A percentile compares a stretch with the other conserved stretches of the same genome.
These are phyloP conservation scores for Guadua angustifolia DNA, from an alignment of 176 grass and related monocot species.

Conservation along the genomic window DNA sequence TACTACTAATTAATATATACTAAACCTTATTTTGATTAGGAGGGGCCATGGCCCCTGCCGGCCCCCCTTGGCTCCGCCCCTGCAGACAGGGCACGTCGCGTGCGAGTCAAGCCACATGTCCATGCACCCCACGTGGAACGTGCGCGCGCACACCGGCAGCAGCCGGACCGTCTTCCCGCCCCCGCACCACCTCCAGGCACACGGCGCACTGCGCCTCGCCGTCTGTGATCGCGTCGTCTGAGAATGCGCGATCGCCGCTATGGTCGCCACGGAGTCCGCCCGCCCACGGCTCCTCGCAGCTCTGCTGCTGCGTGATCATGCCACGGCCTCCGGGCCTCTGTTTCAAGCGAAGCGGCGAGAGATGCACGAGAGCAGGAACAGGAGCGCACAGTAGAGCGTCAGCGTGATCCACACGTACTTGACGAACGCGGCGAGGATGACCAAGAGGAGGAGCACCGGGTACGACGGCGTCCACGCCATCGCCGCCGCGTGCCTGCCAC, in stretches of 20 bases:
- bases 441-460: conserved; percentile 45
- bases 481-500: conserved; percentile 15
- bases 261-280: conserved; percentile 37
- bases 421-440: conserved; percentile 50
- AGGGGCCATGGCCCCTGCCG: too few relatives aligned
- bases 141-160: conserved; percentile 63
- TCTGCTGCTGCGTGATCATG: too few relatives aligned
- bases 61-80: too few relatives aligned
- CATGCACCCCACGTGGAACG: conserved; percentile 70
- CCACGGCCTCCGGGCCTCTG: background rate
- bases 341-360: background rate
- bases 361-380: conserved; percentile 16
- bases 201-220: conserved; percentile 50
- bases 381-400: conserved; percentile 41
- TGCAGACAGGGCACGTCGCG: conserved; percentile 71
- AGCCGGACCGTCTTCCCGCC: conserved; percentile 43
- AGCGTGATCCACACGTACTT: conserved; percentile 53
- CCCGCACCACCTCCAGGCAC: conserved; percentile 57
- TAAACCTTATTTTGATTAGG: too few relatives aligned
- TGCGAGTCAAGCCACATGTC: conserved; percentile 63
- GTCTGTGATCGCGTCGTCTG: background rate
- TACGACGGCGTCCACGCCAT: conserved; percentile 28
- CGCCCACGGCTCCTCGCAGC: background rate
- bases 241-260: conserved; percentile 40
- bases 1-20: too few relatives aligned